Percentiles rank a stretch among this genome's conserved stretches.
These are phyloP conservation scores for Butyriboletus pseudospeciosus DNA, from an alignment of 1,284 basidiomycete species.

Conservation along the genomic window DNA sequence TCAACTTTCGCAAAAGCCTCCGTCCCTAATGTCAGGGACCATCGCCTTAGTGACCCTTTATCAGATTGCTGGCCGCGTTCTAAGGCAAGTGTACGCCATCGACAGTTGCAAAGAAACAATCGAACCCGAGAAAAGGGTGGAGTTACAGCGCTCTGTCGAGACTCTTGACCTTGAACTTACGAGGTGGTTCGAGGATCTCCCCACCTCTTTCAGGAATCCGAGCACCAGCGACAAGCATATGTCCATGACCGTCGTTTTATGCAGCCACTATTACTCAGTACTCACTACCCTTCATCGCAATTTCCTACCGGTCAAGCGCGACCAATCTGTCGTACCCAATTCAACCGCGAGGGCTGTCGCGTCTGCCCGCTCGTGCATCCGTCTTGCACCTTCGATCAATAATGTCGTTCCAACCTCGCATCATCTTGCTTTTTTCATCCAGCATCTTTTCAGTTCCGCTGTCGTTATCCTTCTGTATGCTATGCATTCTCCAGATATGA, in stretches of 20 bases:
- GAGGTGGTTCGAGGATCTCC: constrained; percentile 78
- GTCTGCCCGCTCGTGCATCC: constrained; percentile 76
- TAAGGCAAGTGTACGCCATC: constrained; percentile 74
- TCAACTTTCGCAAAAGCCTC: constrained; percentile 49
- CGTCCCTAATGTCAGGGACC: constrained; percentile 76
- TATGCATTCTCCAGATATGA: constrained; percentile 73
- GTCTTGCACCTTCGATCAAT: constrained; percentile 79
- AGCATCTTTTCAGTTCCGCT: constrained; percentile 86
- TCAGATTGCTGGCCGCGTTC: constrained; percentile 77
- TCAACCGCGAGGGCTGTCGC: constrained; percentile 75
- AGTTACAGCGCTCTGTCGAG: constrained; percentile 72
- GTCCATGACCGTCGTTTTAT: constrained; percentile 82
- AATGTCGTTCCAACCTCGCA: constrained; percentile 83
- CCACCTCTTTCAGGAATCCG: constrained; percentile 65
- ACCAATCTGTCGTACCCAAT: constrained; percentile 59
- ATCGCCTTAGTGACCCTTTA: constrained; percentile 73
- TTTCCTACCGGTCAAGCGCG: constrained; percentile 70
- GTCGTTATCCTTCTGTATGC: constrained; percentile 84
- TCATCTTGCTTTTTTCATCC: constrained; percentile 87
- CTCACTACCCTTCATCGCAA: constrained; percentile 86
- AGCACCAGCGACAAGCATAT: constrained; percentile 72
- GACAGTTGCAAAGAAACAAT: constrained; percentile 69
- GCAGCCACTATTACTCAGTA: constrained; percentile 86
- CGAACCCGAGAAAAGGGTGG: constrained; percentile 67
- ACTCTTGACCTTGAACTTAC: constrained; percentile 69